Evolutionary conservation across 2,329 filamentous ascomycete species (phyloP).

Genomic region (Phoma herbarum): DNA sequence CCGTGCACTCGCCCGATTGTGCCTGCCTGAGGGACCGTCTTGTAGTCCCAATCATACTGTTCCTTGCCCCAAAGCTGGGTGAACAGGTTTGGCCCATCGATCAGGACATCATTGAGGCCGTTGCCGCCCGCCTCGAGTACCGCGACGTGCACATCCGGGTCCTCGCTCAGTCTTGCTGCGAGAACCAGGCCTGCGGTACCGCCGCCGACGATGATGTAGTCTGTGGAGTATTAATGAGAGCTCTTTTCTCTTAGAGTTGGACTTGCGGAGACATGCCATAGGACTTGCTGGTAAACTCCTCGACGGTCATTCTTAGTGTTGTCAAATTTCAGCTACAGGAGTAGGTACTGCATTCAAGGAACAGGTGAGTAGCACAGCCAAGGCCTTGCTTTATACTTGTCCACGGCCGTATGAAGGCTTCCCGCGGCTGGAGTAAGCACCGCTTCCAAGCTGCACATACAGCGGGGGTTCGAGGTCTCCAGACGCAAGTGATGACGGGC

Average conservation of each 20-base stretch:
- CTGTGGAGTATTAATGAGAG: neutral
- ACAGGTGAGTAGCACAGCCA: no score
- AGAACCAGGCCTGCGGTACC: constrained; percentile 44
- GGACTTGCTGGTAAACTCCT: constrained; percentile 34
- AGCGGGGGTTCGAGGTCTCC: neutral
- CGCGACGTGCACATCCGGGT: constrained; percentile 36
- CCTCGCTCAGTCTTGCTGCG: constrained; percentile 41
- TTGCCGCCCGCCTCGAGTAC: constrained; percentile 44
- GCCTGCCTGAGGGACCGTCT: constrained; percentile 45
- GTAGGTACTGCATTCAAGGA: neutral
- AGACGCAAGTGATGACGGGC: neutral
- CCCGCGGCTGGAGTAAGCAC: neutral
- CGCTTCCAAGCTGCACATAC: neutral
- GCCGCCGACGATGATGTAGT: constrained; percentile 38
- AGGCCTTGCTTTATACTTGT: neutral
- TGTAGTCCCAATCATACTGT: constrained; percentile 45
- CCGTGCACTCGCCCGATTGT: constrained; percentile 33
- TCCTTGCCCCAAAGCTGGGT: constrained; percentile 37
- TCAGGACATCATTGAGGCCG: constrained; percentile 36
- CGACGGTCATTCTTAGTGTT: constrained; percentile 32
- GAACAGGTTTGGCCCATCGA: constrained; percentile 43
- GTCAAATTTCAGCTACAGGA: neutral
- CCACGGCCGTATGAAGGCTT: neutral
- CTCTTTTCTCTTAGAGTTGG: no score
- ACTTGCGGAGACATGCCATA: constrained; percentile 21